Conservation (phyloP, 805 yeast species). For the Kluyveromyces siamensis region DNA sequence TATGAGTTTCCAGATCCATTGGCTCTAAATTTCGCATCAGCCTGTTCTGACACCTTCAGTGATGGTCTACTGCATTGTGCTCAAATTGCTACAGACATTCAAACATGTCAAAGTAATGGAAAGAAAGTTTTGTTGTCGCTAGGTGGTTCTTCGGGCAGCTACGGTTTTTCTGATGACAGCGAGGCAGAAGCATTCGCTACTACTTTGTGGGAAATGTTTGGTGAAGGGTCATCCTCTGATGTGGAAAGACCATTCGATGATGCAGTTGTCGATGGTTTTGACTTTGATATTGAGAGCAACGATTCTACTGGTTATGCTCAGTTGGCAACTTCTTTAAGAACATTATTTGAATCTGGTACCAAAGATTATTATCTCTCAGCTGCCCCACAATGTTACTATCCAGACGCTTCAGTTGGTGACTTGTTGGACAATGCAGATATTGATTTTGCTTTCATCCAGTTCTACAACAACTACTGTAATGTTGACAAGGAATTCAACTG, state of each 20-base stretch:
- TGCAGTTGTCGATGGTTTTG: constrained; percentile 82
- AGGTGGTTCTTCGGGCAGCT: constrained; percentile 68
- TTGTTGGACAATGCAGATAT: constrained; percentile 49
- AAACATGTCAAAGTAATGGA: constrained; percentile 69
- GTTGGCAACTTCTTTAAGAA: constrained; percentile 45
- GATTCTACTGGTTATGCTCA: constrained; percentile 58
- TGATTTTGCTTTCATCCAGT: constrained; percentile 80
- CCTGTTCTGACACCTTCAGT: constrained; percentile 33
- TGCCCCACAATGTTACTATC: constrained; percentile 88
- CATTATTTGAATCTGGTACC: constrained; percentile 41
- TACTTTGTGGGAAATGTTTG: constrained; percentile 54
- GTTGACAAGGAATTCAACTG: constrained; percentile 49
- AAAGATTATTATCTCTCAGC: constrained; percentile 70
- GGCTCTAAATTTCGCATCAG: constrained; percentile 49
- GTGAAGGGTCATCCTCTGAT: constrained; percentile 41
- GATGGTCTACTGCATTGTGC: constrained; percentile 39
- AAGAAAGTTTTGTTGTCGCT: constrained; percentile 69
- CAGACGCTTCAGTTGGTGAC: constrained; percentile 62
- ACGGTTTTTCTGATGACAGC: constrained; percentile 76
- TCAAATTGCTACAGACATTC: constrained; percentile 57
- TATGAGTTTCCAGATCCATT: constrained; percentile 44
- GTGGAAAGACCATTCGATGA: constrained; percentile 62
- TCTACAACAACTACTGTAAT: constrained; percentile 78
- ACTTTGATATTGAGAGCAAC: constrained; percentile 75
- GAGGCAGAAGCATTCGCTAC: constrained; percentile 61